Evolutionary conservation across 1,284 basidiomycete genomes (phyloP).

Genomic region (Boletus smithii): DNA sequence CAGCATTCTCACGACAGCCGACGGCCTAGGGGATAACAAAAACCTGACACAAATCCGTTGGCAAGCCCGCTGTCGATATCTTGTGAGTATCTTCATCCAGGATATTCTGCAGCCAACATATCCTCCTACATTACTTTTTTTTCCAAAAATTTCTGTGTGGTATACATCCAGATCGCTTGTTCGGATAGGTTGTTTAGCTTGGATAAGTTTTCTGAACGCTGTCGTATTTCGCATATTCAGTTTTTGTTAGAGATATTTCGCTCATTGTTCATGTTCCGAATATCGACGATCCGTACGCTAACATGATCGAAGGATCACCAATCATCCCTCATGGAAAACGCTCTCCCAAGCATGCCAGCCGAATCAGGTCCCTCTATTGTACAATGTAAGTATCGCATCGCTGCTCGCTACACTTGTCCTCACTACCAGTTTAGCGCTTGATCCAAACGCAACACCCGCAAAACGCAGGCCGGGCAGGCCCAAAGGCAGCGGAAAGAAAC

Average conservation of each 20-base stretch:
- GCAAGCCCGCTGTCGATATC: slow-evolving; percentile 14
- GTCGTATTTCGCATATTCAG: slow-evolving; percentile 36
- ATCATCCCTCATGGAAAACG: slow-evolving; percentile 22
- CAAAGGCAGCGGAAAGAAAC: slow-evolving; percentile 55
- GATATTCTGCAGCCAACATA: slow-evolving; percentile 10
- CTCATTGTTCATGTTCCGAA: slow-evolving; percentile 13
- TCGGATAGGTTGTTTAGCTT: slow-evolving; percentile 31
- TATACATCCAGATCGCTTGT: slow-evolving; percentile 19
- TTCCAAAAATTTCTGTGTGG: slow-evolving; percentile 4
- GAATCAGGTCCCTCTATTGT: slow-evolving; percentile 30
- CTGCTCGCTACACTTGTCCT: slow-evolving; percentile 5
- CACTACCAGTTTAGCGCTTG: slow-evolving; percentile 21
- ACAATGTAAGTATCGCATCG: slow-evolving; percentile 20
- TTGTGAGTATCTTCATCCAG: slow-evolving; percentile 24
- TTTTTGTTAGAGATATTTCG: slow-evolving; percentile 33
- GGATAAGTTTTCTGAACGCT: slow-evolving; percentile 30
- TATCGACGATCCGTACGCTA: slow-evolving; percentile 20
- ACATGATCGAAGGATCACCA: slow-evolving; percentile 25
- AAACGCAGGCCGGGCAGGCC: slow-evolving; percentile 53
- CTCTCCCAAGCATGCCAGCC: slow-evolving; percentile 25
- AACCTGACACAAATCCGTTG: slow-evolving; percentile 23
- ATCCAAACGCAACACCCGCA: slow-evolving; percentile 27
- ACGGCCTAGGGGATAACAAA: slow-evolving; percentile 36
- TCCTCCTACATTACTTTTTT: slow-evolving; percentile 8
- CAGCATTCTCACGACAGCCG: slow-evolving; percentile 36